A percentile compares a stretch with the other conserved stretches of the same genome.
Conservation (phyloP, 2,329 filamentous ascomycete genomes). For the Magnaporthales sp. region DNA sequence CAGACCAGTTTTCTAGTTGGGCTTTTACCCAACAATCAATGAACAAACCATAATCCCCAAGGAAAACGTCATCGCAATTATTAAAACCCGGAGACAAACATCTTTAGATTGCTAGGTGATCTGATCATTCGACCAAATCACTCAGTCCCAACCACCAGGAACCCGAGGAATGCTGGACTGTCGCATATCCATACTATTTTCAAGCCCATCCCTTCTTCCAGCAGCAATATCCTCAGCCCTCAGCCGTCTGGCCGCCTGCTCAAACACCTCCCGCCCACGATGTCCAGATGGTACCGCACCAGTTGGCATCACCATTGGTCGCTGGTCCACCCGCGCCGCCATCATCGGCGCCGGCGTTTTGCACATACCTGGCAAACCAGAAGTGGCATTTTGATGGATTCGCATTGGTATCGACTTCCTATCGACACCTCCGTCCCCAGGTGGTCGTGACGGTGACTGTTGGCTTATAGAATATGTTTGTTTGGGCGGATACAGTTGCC, state of each 20-base stretch:
- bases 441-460: not conserved
- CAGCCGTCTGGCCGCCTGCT: not conserved
- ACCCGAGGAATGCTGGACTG: not conserved
- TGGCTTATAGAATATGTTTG: too few species aligned
- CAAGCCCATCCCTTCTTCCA: not conserved
- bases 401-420: not conserved
- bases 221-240: not conserved
- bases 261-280: not conserved
- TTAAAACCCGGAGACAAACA: too few species aligned
- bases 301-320: not conserved
- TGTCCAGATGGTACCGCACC: not conserved
- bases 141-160: not conserved
- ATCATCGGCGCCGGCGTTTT: not conserved
- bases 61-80: too few species aligned
- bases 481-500: not conserved
- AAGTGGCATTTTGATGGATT: not conserved
- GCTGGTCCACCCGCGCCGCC: not conserved
- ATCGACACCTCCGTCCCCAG: not conserved
- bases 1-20: too few species aligned
- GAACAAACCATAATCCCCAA: too few species aligned
- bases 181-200: not conserved
- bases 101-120: too few species aligned
- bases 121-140: too few species aligned
- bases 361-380: not conserved
- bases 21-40: too few species aligned